Conservation (phyloP, 495 filamentous ascomycete species). For the Lepraria neglecta region DNA sequence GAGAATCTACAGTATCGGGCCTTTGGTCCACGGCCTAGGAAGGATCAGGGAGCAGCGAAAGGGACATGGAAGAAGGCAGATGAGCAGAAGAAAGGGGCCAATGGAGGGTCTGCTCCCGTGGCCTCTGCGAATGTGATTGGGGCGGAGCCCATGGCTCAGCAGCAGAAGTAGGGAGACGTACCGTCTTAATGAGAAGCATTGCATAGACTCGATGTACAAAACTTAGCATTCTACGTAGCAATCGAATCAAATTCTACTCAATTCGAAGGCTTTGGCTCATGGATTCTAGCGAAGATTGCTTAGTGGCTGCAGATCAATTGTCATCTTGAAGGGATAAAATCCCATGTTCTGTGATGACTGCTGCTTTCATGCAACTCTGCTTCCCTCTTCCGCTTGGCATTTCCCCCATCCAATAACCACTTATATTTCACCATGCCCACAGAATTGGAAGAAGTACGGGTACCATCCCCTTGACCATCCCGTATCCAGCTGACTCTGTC, state of each 20-base stretch:
- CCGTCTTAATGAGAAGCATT: too few relatives aligned
- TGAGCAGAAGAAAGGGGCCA: neutral
- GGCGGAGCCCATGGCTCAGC: neutral
- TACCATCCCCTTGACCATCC: neutral
- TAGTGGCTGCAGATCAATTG: too few relatives aligned
- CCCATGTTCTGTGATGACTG: too few relatives aligned
- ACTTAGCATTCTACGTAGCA: too few relatives aligned
- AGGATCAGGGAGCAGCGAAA: neutral
- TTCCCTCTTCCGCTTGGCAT: too few relatives aligned
- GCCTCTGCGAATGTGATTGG: too few relatives aligned
- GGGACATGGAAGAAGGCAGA: neutral
- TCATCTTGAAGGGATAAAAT: too few relatives aligned
- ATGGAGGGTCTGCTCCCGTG: neutral
- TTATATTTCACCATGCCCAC: conserved; percentile 57
- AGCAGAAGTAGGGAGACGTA: neutral
- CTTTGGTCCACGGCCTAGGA: conserved; percentile 27
- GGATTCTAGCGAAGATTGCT: too few relatives aligned
- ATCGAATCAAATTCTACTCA: too few relatives aligned
- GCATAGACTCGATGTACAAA: too few relatives aligned
- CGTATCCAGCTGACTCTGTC: conserved; percentile 6
- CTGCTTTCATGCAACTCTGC: too few relatives aligned
- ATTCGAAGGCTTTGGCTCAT: too few relatives aligned
- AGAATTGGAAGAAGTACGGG: conserved; percentile 69
- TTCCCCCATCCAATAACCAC: neutral
- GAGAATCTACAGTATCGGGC: conserved; percentile 23